A percentile compares a stretch with the other conserved stretches of the same genome.
These are phyloP conservation scores for Boletus pseudo-olivaceus DNA, from an alignment of 768 basidiomycete genomes.

Conservation along the genomic window DNA sequence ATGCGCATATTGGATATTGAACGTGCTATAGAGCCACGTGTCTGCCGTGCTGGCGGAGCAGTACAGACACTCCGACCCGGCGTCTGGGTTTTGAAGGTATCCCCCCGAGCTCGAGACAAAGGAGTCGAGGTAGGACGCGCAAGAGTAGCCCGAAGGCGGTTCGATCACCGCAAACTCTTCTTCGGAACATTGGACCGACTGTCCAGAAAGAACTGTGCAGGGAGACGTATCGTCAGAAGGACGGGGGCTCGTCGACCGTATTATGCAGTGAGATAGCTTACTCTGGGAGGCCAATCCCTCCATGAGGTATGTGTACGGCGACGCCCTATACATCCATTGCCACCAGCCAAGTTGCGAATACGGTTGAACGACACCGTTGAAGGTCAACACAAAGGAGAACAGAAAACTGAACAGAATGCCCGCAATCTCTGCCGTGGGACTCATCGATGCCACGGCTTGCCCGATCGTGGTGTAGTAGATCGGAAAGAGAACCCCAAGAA, in stretches of 20 bases:
- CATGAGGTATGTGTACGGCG: constrained; percentile 56
- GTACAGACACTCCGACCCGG: constrained; percentile 41
- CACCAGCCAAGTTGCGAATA: constrained; percentile 61
- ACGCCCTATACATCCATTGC: constrained; percentile 64
- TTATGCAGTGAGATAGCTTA: constrained; percentile 26
- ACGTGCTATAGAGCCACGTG: constrained; percentile 38
- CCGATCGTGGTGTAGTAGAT: constrained; percentile 61
- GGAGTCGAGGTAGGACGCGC: constrained; percentile 41
- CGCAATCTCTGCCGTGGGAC: constrained; percentile 57
- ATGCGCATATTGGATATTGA: constrained; percentile 59
- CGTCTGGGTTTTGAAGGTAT: constrained; percentile 42
- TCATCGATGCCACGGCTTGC: constrained; percentile 59
- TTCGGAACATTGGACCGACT: constrained; percentile 51
- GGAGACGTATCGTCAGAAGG: neutral
- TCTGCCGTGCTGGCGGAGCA: constrained; percentile 62
- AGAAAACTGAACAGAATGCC: constrained; percentile 54
- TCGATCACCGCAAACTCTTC: constrained; percentile 58
- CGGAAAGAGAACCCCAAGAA: constrained; percentile 52
- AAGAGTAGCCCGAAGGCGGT: constrained; percentile 45
- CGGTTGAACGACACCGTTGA: constrained; percentile 69
- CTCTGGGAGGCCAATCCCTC: constrained; percentile 46
- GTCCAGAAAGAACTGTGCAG: constrained; percentile 44
- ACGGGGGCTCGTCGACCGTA: neutral
- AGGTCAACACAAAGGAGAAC: constrained; percentile 63
- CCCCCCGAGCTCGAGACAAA: constrained; percentile 45